phyloP scores from a whole-genome alignment of 257 asterid species.

The Lycium ferocissimum region DNA sequence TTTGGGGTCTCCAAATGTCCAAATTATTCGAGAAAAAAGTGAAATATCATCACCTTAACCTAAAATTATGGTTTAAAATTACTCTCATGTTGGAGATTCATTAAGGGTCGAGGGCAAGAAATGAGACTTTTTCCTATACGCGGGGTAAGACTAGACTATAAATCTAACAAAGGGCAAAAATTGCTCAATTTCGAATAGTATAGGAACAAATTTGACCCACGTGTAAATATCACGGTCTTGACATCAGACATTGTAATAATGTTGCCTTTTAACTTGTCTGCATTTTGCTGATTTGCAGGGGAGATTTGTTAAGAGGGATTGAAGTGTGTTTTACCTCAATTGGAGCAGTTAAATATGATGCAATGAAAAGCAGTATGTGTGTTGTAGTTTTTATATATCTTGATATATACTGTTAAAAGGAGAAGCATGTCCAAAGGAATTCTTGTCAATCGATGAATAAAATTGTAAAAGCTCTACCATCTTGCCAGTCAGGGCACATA shows the following conservation, averaged over 20 bases:
- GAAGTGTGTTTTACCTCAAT: conserved; percentile 24
- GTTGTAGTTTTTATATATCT: background rate
- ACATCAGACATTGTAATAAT: background rate
- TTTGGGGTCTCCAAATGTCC: background rate
- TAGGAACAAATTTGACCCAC: background rate
- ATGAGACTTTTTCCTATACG: too few relatives aligned
- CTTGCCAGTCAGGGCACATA: background rate
- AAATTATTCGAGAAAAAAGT: background rate
- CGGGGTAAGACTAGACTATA: too few relatives aligned
- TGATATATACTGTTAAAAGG: conserved; percentile 12
- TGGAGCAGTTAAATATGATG: background rate
- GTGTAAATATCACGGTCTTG: background rate
- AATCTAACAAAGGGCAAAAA: too few relatives aligned
- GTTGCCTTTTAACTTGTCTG: background rate
- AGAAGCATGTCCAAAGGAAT: background rate
- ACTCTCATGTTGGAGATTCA: too few relatives aligned
- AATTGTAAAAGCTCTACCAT: background rate
- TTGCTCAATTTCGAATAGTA: background rate
- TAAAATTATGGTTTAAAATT: too few relatives aligned
- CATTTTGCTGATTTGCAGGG: conserved; percentile 59
- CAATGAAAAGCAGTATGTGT: background rate
- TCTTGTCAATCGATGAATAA: conserved; percentile 23
- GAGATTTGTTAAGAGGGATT: conserved; percentile 80
- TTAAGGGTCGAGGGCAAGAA: too few relatives aligned
- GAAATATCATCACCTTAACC: background rate